A percentile compares a stretch with the other conserved stretches of the same genome.
phyloP scores from a whole-genome alignment of 345 rosid species.

The Salix koriyanagi region DNA sequence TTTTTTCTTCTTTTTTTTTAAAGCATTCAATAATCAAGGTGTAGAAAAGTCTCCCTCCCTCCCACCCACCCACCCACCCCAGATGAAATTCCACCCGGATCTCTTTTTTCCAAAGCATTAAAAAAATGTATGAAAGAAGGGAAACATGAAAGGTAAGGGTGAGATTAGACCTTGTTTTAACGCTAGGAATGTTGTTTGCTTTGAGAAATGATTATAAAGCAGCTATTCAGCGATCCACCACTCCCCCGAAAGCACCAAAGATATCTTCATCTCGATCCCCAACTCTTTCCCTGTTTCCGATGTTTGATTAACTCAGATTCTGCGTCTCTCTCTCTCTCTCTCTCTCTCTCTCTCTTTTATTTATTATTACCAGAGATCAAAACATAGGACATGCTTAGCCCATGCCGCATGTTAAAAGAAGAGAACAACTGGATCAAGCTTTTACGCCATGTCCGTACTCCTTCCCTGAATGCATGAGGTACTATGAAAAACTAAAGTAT shows the following conservation, averaged over 20 bases:
- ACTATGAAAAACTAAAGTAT: not conserved
- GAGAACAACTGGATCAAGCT: conserved; percentile 11
- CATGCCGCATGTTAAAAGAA: conserved; percentile 28
- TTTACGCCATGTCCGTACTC: not conserved
- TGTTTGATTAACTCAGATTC: conserved; percentile 33
- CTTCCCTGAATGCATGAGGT: not conserved
- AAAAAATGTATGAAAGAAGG: conserved; percentile 11
- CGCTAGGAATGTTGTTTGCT: conserved; percentile 22
- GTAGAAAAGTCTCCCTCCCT: not conserved
- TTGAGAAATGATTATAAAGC: conserved; percentile 48
- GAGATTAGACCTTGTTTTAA: conserved; percentile 12
- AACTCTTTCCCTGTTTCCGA: conserved; percentile 57
- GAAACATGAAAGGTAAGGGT: conserved; percentile 18
- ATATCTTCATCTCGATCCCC: conserved; percentile 29
- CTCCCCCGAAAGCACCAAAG: conserved; percentile 33
- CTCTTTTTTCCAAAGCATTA: conserved; percentile 9
- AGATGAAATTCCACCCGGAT: conserved; percentile 1
- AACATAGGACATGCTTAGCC: conserved; percentile 10
- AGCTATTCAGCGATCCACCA: conserved; percentile 22
- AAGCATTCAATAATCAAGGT: not conserved
- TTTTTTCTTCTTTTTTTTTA: not conserved
- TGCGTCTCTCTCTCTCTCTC: conserved; percentile 7
- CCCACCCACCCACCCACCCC: not conserved
- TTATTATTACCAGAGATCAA: not conserved
- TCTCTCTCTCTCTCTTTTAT: no score